Evolutionary conservation across 495 filamentous ascomycete species (phyloP), one percentile per base, ranked within the genome.

Genomic region (Annulohypoxylon moriforme): DNA sequence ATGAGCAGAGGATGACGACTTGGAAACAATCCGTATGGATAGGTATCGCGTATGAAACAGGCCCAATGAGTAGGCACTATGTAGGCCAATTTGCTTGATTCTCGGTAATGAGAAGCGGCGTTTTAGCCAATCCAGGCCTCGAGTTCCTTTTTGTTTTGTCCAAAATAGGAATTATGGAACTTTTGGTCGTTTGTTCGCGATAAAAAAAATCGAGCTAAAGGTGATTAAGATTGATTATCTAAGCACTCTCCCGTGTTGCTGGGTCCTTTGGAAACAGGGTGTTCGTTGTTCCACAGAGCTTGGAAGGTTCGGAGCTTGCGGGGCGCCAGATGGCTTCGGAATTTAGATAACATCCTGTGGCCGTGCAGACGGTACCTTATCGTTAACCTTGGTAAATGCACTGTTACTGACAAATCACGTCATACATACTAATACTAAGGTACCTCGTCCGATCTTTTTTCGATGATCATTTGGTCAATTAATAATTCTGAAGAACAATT

Each of bases 351-450:
- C 7, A 36, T 13, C 34, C n/a, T 46, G 53, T 62, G 50, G 59
- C 50, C 36, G 67, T 53, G 64, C 18, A 8, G 14, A 24, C 7
- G 36, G 34, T 14, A 61, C 22, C 61, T 50, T 59, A 52, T 55
- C 34, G 24, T 18, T 18, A 24, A 62, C 63, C 42, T 59, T 52
- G 16, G 55, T 49, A 34, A 56, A 31, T 47, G n/a, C 40, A 5
- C 40, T 7, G 53, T 73, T 56, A 67, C 68, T 73, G 61, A 73
- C 66, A 73, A 73, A 73, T 73, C 71, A 57, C 71, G 71, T 73
- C 71, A 73, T 40, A n/a, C n/a, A n/a, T n/a, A n/a, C 33, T 2
- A 36, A 2, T 8, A 14, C 4, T 4, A 40, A 14, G 36, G 36
- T 73, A 63, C 66, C 66, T 73, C 65, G 68, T 73, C 61, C 56